These are phyloP conservation scores for Aspergillus bertholletiae DNA, from an alignment of 495 filamentous ascomycete genomes.

Conservation along the genomic window DNA sequence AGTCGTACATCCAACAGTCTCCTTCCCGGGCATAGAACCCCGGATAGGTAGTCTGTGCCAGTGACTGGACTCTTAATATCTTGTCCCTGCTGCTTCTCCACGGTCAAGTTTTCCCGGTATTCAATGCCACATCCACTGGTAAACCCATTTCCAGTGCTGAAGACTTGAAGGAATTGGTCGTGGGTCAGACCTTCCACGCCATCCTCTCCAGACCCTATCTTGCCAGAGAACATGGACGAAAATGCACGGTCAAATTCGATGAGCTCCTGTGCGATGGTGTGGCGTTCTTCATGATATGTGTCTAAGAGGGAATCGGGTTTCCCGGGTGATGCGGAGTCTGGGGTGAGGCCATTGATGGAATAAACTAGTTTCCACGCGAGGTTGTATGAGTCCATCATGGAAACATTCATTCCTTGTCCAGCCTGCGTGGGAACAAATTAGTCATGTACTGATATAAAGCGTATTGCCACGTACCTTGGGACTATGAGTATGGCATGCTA, in stretches of 20 bases:
- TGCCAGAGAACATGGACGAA: conserved; percentile 48
- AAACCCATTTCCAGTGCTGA: conserved; percentile 44
- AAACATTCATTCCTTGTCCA: conserved; percentile 87
- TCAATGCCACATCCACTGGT: conserved; percentile 46
- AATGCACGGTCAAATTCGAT: conserved; percentile 68
- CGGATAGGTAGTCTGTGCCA: conserved; percentile 43
- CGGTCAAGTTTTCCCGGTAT: conserved; percentile 39
- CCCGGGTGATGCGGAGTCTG: conserved; percentile 17
- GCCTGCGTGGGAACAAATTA: conserved; percentile 42
- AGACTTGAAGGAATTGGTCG: conserved; percentile 49
- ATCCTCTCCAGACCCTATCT: conserved; percentile 36
- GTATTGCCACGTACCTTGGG: conserved; percentile 52
- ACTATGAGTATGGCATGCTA: conserved; percentile 57
- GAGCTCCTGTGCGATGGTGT: conserved; percentile 65
- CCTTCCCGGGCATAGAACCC: conserved; percentile 32
- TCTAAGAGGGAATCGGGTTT: conserved; percentile 53
- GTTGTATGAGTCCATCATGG: conserved; percentile 79
- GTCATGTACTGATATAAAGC: not conserved
- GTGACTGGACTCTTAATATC: conserved; percentile 22
- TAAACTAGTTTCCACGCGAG: conserved; percentile 81
- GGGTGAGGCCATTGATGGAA: conserved; percentile 60
- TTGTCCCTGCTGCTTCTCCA: conserved; percentile 21
- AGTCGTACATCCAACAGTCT: conserved; percentile 33
- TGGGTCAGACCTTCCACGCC: conserved; percentile 39
- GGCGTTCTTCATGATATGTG: conserved; percentile 69